These are phyloP conservation scores for Populus tomentosa DNA, from an alignment of 441 rosid species.

Conservation along the genomic window DNA sequence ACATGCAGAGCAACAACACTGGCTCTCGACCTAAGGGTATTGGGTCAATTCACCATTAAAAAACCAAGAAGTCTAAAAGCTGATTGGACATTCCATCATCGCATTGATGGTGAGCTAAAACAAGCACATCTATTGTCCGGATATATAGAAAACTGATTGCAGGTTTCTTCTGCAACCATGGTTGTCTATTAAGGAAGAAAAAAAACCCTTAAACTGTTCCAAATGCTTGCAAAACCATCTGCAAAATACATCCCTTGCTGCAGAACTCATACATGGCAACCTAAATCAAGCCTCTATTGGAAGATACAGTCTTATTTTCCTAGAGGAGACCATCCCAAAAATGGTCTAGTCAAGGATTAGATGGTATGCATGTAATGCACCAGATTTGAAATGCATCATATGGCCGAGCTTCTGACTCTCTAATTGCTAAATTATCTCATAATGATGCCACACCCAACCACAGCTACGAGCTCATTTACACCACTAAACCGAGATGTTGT, in stretches of 20 bases:
- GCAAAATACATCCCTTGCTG: not conserved
- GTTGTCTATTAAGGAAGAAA: too few relatives aligned
- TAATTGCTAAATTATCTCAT: not conserved
- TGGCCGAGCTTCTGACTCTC: not conserved
- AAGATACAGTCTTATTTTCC: not conserved
- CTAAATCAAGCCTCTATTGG: not conserved
- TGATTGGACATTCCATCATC: not conserved
- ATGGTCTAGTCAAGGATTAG: not conserved
- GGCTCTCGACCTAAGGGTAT: not conserved
- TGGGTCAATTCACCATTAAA: not conserved
- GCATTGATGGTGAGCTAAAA: not conserved
- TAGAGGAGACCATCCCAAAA: not conserved
- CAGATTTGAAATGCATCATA: not conserved
- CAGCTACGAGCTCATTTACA: not conserved
- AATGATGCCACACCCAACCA: not conserved
- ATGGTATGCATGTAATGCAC: not conserved
- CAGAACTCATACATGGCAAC: not conserved
- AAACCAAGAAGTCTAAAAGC: not conserved
- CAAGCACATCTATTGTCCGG: not conserved
- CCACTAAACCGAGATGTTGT: too few relatives aligned
- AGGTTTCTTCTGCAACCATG: not conserved
- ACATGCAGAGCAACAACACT: too few relatives aligned
- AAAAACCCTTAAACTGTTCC: not conserved
- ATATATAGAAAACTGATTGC: not conserved
- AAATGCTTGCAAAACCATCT: not conserved